phyloP scores from a whole-genome alignment of 352 stramenopile genomes.

The Pythium sp. region DNA sequence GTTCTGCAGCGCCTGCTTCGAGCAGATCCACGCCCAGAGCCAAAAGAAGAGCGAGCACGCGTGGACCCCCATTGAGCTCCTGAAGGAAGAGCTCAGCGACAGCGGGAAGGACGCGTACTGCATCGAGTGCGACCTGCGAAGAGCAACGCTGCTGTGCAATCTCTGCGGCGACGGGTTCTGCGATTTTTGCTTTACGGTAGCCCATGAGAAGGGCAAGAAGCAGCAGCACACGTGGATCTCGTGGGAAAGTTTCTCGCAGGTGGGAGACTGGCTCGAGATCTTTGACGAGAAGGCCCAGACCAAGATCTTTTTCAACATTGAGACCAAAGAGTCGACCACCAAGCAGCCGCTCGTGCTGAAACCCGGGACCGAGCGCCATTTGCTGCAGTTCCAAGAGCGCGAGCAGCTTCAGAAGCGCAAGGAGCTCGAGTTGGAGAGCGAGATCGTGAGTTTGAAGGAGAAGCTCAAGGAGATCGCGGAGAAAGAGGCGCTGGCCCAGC shows the following conservation, averaged over 20 bases:
- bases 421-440: slow-evolving; percentile 55
- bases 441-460: slow-evolving; percentile 67
- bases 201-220: slow-evolving; percentile 62
- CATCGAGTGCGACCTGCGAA: slow-evolving; percentile 58
- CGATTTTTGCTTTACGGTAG: slow-evolving; percentile 44
- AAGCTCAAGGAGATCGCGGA: slow-evolving; percentile 45
- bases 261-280: slow-evolving; percentile 77
- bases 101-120: slow-evolving; percentile 61
- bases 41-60: slow-evolving; percentile 35
- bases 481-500: slow-evolving; percentile 28
- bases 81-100: slow-evolving; percentile 45
- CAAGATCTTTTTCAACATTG: slow-evolving; percentile 70
- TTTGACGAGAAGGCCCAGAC: slow-evolving; percentile 40
- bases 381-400: slow-evolving; percentile 46
- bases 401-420: slow-evolving; percentile 51
- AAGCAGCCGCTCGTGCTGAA: slow-evolving; percentile 51
- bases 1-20: slow-evolving; percentile 61
- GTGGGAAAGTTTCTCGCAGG: slow-evolving; percentile 45
- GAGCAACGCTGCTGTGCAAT: slow-evolving; percentile 56
- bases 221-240: slow-evolving; percentile 57
- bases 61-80: slow-evolving; percentile 41
- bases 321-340: slow-evolving; percentile 72
- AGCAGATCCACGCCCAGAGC: slow-evolving; percentile 27
- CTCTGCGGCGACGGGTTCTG: slow-evolving; percentile 79
- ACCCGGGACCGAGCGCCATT: slow-evolving; percentile 52